These are phyloP conservation scores for Gigaspora rosea DNA, from an alignment of 192 early-diverging fungal species.

Conservation along the genomic window DNA sequence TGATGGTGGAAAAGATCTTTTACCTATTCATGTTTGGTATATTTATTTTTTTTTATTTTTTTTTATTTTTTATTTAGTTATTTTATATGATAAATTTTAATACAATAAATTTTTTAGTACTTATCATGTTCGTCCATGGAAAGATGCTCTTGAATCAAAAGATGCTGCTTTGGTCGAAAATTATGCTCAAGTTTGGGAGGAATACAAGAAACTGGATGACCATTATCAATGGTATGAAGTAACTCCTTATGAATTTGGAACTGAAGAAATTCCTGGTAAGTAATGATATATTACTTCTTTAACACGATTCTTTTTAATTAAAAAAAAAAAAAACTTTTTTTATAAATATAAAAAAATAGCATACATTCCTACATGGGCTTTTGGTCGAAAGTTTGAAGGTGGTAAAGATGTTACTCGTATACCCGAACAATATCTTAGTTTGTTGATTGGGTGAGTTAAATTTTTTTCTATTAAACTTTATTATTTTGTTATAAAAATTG, in stretches of 20 bases:
- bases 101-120: conserved; percentile 37
- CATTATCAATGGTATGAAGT: conserved; percentile 84
- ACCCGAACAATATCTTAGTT: conserved; percentile 70
- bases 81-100: background rate
- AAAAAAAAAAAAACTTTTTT: background rate
- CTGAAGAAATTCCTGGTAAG: conserved; percentile 67
- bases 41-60: conserved; percentile 22
- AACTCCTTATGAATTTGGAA: conserved; percentile 78
- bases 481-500: background rate
- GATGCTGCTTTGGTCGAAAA: conserved; percentile 33
- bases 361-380: conserved; percentile 78
- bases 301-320: background rate
- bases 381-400: conserved; percentile 70
- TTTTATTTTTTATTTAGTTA: conserved; percentile 22
- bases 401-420: conserved; percentile 60
- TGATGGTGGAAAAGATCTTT: conserved; percentile 60
- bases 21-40: conserved; percentile 76
- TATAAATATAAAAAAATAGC: conserved; percentile 36
- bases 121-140: conserved; percentile 62
- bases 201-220: conserved; percentile 40
- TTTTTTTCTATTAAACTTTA: background rate
- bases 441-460: conserved; percentile 59
- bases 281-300: background rate
- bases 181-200: conserved; percentile 39
- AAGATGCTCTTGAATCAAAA: conserved; percentile 33